Base-by-base conservation (phyloP, 345 rosid genomes). In the Chamaenerion angustifolium region DNA sequence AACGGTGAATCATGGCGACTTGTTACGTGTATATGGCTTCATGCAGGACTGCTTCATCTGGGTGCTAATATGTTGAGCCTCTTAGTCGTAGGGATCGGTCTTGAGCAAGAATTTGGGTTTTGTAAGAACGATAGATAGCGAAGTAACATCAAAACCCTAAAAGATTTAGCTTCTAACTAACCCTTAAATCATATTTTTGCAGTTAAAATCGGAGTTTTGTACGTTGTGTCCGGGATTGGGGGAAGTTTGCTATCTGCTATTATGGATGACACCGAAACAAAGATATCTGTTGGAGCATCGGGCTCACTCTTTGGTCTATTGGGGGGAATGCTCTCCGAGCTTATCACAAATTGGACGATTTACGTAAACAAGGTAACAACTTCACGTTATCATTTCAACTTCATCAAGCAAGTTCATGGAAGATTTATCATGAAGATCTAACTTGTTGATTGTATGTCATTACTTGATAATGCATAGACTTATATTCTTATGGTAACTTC, bases 271-370 rank as follows among this genome's bases (percentile, higher is more conserved):
- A 11, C 23, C 21, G 60, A 45, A 48, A 45, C 45, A 42, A 58
- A 60, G 19, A 69, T 88, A 54, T 93, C 99, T 0, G 99, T 93
- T 0, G 95, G 99, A 45, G 99, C 96, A 48, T 93, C 99, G 0
- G 99, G 99, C 6, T 94, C 96, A 4, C 77, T 88, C 50, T 93
- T 93, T 46, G 96, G 99, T 42, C 76, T 93, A 67, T 69, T 93
- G n/a, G 99, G 96, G 48, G 88, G 92, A 8, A 93, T 93, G 99
- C 76, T 93, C 51, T 82, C 99, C 3, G 99, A 93, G 74, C 82
- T 88, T 42, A 72, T 93, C 54, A 81, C 84, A 10, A 88, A 93
- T 69, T 93, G 99, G 99, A 68, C 95, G 18, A 85, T 77, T 51
- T 93, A 93, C 47, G 68, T 63, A 31, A 82, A 85, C 43, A 93